Base-by-base conservation (phyloP, 495 filamentous ascomycete genomes). In the Talaromyces wortmannii region DNA sequence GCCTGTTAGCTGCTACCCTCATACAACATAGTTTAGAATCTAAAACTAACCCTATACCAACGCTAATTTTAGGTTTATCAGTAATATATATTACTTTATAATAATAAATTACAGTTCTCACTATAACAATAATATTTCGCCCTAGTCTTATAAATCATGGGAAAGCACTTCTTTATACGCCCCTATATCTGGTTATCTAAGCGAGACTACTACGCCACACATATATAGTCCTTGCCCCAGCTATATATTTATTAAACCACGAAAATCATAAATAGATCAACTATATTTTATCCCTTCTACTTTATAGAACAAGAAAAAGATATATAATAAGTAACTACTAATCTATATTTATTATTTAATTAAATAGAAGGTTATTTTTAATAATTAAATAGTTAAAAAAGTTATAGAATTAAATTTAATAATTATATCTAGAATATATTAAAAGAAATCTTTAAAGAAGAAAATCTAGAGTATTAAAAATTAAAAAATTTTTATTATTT, bases 321-420 rank as follows among this genome's bases (percentile, higher is more conserved):
- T 13, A 12, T 75, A 62, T 52, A 57, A 70, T 59, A 57, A 74
- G 59, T 43, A 69, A 47, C 59, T 56, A 49, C 67, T 61, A 23
- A 63, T 47, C 52, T 62, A 53, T 61, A 62, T 69, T 42, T 58
- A 71, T 55, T 73, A 75, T 55, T 56, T 63, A 43, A 73, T 72
- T 54, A 60, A 70, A 52, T 70, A 59, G 67, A 70, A 63, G 57
- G 55, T 69, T 32, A 62, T 50, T 48, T 30, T 72, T 10, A 69
- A 72, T 29, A 67, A 72, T 44, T 59, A 59, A 56, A 54, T 57
- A 48, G 48, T 72, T 31, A 48, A 56, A 5, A 65, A 63, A 52
- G 67, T 71, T 52, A 74, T 60, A 55, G 63, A 72, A 60, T 50
- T 55, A 59, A 57, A 68, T 49, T 17, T 70, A 8, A 57, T 60